A percentile compares a stretch with the other conserved stretches of the same genome.
These are phyloP conservation scores for Leishmania braziliensis DNA, from an alignment of 208 protist genomes.

Conservation along the genomic window DNA sequence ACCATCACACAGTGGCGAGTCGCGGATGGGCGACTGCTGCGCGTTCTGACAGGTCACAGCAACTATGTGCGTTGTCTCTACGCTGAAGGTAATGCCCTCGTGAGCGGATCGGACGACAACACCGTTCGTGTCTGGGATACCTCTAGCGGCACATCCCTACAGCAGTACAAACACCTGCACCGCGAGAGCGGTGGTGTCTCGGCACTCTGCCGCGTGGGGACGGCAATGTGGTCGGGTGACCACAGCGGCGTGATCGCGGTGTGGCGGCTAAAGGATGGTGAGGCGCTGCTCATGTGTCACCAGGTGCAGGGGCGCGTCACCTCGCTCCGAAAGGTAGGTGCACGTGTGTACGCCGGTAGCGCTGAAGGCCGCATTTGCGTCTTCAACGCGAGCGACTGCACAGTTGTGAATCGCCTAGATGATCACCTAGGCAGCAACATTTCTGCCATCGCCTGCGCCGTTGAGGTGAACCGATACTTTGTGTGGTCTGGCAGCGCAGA, in stretches of 20 bases:
- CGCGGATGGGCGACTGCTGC: constrained; percentile 57
- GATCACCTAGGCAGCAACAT: constrained; percentile 54
- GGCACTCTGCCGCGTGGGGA: constrained; percentile 76
- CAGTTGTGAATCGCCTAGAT: constrained; percentile 41
- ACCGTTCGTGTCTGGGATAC: constrained; percentile 83
- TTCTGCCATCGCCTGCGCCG: constrained; percentile 49
- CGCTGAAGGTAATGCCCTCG: constrained; percentile 69
- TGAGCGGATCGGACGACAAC: constrained; percentile 84
- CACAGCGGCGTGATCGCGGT: constrained; percentile 61
- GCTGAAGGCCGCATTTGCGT: constrained; percentile 61
- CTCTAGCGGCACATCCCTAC: constrained; percentile 41
- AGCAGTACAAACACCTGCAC: constrained; percentile 60
- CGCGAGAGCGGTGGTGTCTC: constrained; percentile 65
- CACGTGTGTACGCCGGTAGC: constrained; percentile 56
- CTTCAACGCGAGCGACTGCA: constrained; percentile 60
- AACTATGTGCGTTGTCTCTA: constrained; percentile 90
- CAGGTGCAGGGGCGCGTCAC: constrained; percentile 55
- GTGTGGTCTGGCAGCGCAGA: constrained; percentile 74
- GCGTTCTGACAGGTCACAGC: constrained; percentile 70
- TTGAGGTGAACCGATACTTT: constrained; percentile 74
- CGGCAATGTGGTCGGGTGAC: constrained; percentile 89
- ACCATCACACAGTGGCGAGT: constrained; percentile 82
- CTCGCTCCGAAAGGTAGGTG: constrained; percentile 50
- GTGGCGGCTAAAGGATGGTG: constrained; percentile 64
- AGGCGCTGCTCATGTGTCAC: constrained; percentile 37